Base-by-base conservation (phyloP, 73 alveolate species). In the Stentor coeruleus region DNA sequence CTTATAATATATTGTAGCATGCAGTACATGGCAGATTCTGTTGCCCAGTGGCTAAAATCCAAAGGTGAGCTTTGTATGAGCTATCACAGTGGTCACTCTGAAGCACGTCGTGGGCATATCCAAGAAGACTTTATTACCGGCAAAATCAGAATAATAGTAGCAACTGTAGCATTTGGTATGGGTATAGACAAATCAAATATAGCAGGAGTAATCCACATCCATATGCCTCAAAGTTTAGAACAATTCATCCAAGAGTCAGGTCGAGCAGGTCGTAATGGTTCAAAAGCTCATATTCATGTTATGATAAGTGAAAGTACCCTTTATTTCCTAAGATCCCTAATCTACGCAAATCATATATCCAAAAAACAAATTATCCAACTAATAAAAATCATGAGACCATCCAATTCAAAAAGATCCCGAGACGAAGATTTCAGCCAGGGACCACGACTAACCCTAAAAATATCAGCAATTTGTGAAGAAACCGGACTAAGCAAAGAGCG, bases 101-200 rank as follows among this genome's bases (percentile, higher is more conserved):
- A 91, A 37, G 77, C 60, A 58, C 87, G 85, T 74, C 76, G 99
- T 57, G 88, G 87, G 28, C 91, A 90, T 58, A 88, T 97, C 72
- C 97, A 96, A 84, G 86, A 82, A 66, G 82, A 89, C 59, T 98
- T 98, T 98, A 92, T 95, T 95, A 72, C 91, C 82, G 98, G 96
- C 82, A 97, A 95, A 84, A 93, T 97, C 60, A 91, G 96, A 72
- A 93, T 98, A 35, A 91, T 98, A 37, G 98, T 97, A 3, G 99
- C 99, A 3, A 98, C 99, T n/a, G 93, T 98, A 38, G 99, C 99
- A 59, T 98, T 98, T 82, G 99, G 99, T 55, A 94, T 98, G 98
- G 99, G 99, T 74, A 98, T 98, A 14, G 97, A 97, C 89, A 98
- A 98, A 90, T 85, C 89, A 73, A 99, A 98, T 89, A 99, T 97